phyloP scores from a whole-genome alignment of 2,329 filamentous ascomycete genomes.

The Nemania sp. region DNA sequence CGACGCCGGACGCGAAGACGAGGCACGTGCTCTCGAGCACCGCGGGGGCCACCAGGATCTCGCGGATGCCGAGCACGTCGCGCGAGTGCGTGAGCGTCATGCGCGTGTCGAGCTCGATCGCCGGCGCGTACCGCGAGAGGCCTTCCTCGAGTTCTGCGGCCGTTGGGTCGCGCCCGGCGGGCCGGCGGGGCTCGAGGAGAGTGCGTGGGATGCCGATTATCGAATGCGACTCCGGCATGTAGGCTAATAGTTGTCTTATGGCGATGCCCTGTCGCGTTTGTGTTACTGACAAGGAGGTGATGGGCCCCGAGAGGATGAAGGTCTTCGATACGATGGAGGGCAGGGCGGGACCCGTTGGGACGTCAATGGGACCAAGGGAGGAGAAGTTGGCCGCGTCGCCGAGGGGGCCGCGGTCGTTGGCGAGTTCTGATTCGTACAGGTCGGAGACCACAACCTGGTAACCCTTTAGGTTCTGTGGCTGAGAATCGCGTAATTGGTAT shows the following conservation, averaged over 20 bases:
- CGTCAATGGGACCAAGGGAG: constrained; percentile 68
- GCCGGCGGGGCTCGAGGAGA: constrained; percentile 82
- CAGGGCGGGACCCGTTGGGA: constrained; percentile 58
- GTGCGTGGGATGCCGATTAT: constrained; percentile 80
- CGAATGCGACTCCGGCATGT: constrained; percentile 72
- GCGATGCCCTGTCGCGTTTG: constrained; percentile 93
- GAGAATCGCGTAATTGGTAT: constrained; percentile 60
- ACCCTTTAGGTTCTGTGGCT: constrained; percentile 69
- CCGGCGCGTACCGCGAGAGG: constrained; percentile 73
- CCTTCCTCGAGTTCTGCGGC: constrained; percentile 82
- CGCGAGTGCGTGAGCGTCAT: constrained; percentile 80
- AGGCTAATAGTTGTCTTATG: constrained; percentile 78
- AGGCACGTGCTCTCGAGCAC: constrained; percentile 90
- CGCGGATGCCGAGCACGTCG: constrained; percentile 75
- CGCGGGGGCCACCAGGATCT: constrained; percentile 76
- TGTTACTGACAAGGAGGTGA: constrained; percentile 80
- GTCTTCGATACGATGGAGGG: constrained; percentile 81
- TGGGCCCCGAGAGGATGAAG: constrained; percentile 78
- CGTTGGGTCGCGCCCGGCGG: constrained; percentile 82
- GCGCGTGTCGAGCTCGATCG: constrained; percentile 82
- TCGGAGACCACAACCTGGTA: constrained; percentile 87
- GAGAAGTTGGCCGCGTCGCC: constrained; percentile 75
- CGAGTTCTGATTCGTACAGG: constrained; percentile 81
- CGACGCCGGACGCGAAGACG: constrained; percentile 84
- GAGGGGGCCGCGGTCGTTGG: constrained; percentile 84